Evolutionary conservation across 2,329 filamentous ascomycete species (phyloP).

Genomic region (Cladosporium oxysporum): DNA sequence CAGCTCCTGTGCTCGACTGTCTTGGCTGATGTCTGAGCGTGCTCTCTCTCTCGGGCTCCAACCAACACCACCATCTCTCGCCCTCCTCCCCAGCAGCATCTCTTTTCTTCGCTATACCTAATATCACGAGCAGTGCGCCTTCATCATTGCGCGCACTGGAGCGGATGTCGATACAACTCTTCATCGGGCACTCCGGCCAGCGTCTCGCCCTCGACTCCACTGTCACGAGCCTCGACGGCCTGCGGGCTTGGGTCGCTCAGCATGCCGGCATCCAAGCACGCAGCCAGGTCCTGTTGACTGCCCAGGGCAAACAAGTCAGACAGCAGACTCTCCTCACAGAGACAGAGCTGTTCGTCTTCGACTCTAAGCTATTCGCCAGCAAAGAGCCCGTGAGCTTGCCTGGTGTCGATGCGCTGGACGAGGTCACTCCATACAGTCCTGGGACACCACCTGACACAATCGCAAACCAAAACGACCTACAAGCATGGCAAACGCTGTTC

Average conservation of each 20-base stretch:
- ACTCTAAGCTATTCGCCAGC: constrained; percentile 56
- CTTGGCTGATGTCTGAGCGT: constrained; percentile 1
- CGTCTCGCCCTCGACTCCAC: constrained; percentile 76
- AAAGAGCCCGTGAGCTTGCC: constrained; percentile 24
- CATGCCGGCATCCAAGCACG: constrained; percentile 72
- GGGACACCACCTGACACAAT: constrained; percentile 74
- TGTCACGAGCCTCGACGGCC: constrained; percentile 76
- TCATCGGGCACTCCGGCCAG: constrained; percentile 90
- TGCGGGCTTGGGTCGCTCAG: constrained; percentile 77
- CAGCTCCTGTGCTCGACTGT: constrained; percentile 5
- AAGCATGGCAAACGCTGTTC: constrained; percentile 88
- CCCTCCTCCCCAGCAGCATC: not conserved
- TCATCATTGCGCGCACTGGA: constrained; percentile 11
- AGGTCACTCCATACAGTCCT: constrained; percentile 52
- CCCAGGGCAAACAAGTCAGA: constrained; percentile 81
- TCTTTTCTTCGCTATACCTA: constrained; percentile 5
- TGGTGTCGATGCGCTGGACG: constrained; percentile 57
- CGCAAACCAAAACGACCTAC: constrained; percentile 73
- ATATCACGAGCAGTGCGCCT: constrained; percentile 2
- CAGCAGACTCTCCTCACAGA: constrained; percentile 77
- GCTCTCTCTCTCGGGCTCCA: not conserved
- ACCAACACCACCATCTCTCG: not conserved
- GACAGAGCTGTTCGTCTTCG: constrained; percentile 91
- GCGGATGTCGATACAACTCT: constrained; percentile 85
- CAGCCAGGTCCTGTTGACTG: constrained; percentile 84